phyloP scores from a whole-genome alignment of 2,329 filamentous ascomycete species.

The Decorospora gaudefroyi region DNA sequence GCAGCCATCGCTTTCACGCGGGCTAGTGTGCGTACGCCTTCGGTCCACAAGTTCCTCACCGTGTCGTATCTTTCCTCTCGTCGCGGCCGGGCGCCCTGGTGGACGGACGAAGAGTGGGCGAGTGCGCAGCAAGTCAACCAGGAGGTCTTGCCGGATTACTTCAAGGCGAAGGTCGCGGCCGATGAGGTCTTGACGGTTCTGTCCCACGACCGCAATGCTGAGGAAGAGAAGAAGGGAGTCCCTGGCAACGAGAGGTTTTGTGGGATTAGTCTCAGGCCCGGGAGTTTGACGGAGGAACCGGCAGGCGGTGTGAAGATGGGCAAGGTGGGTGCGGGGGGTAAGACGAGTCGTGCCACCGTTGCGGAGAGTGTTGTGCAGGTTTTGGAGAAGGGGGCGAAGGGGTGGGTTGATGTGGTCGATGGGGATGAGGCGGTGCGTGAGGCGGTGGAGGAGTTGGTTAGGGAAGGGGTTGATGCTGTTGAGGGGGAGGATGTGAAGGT shows the following conservation, averaged over 20 bases:
- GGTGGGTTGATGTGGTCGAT: constrained; percentile 60
- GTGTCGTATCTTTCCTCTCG: constrained; percentile 60
- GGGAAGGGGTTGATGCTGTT: constrained; percentile 53
- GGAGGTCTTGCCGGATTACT: constrained; percentile 58
- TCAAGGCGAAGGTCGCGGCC: constrained; percentile 59
- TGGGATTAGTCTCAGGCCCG: constrained; percentile 58
- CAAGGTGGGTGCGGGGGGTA: constrained; percentile 50
- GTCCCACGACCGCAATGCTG: constrained; percentile 36
- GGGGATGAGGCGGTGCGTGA: constrained; percentile 54
- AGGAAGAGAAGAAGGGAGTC: constrained; percentile 36
- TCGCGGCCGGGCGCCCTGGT: constrained; percentile 56
- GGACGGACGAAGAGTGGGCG: constrained; percentile 55
- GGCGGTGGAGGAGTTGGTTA: constrained; percentile 54
- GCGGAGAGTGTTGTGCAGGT: constrained; percentile 57
- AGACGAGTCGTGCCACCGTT: constrained; percentile 56
- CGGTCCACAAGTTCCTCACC: constrained; percentile 59
- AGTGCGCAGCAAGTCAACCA: constrained; percentile 53
- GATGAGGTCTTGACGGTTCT: constrained; percentile 60
- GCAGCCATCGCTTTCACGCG: constrained; percentile 61
- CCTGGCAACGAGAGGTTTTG: constrained; percentile 48
- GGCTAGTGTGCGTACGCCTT: constrained; percentile 52
- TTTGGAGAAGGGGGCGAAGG: constrained; percentile 55
- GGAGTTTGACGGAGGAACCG: constrained; percentile 54
- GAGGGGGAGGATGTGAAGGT: constrained; percentile 57
- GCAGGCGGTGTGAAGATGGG: constrained; percentile 56